Evolutionary conservation across 2,329 filamentous ascomycete genomes (phyloP), one percentile per base, ranked within the genome.

Genomic region (Arthrobotrys pseudoclavata): DNA sequence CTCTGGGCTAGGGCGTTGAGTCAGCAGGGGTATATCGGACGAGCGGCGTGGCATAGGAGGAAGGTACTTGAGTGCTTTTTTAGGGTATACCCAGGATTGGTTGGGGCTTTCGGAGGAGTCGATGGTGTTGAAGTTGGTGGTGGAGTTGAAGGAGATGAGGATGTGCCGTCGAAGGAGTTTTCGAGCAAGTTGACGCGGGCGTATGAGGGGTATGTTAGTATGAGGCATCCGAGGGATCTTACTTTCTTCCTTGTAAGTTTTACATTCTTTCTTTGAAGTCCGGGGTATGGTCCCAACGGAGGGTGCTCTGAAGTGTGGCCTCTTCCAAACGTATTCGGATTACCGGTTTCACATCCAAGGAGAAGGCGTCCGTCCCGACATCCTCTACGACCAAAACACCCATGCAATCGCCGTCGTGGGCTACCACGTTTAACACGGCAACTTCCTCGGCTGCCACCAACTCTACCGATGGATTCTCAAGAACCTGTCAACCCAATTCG

Each of bases 161-260:
- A 50, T n/a, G 9, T 24, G 20, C 48, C 64, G 15, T 37, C 20
- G 1, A 48, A 42, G 20, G 42, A 62, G 52, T 77, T 77, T 57
- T 15, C n/a, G 20, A 63, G 13, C 12, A 22, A 50, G 13, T 40
- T 77, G 29, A 7, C 18, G 5, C 52, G 71, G 15, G 26, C 50
- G 2, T 71, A 71, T 24, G 67, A 71, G 34, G n/a, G 48, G 20
- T 71, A 45, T 40, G 47, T 77, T 5, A 69, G 40, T 47, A 48
- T 48, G n/a, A 53, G 68, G 13, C 52, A 71, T 66, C 37, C 31
- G 34, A 45, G 22, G 18, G 48, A 67, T 31, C n/a, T 77, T 50
- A 62, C 61, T 4, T 71, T 71, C 18, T 71, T 77, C 22, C 74
- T 71, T 62, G 74, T 77, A 48, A 55, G 74, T 71, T 55, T 7